These are phyloP conservation scores for Ceratobasidium sp. DNA, from an alignment of 1,284 basidiomycete genomes.

Conservation along the genomic window DNA sequence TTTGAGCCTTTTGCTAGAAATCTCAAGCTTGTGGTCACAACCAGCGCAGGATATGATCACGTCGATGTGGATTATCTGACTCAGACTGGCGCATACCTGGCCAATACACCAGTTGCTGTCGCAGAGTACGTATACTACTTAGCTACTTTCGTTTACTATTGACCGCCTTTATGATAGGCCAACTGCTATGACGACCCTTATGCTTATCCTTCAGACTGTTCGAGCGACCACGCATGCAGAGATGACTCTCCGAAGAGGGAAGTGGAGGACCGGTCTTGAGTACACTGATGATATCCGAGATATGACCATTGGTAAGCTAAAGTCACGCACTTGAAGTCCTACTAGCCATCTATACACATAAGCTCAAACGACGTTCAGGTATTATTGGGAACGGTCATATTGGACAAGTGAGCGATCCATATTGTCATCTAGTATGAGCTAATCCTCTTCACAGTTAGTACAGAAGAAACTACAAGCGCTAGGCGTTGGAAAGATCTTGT, in stretches of 20 bases:
- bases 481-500: slow-evolving; percentile 49
- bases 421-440: not conserved
- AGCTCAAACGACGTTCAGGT: slow-evolving; percentile 44
- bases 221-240: slow-evolving; percentile 49
- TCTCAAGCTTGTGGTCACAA: slow-evolving; percentile 48
- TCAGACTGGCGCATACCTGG: slow-evolving; percentile 46
- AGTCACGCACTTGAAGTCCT: not conserved
- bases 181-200: slow-evolving; percentile 48
- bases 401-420: slow-evolving; percentile 48
- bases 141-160: not conserved
- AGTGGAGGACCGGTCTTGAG: slow-evolving; percentile 47
- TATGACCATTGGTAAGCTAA: slow-evolving; percentile 12
- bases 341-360: slow-evolving; percentile 24
- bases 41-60: slow-evolving; percentile 50
- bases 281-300: slow-evolving; percentile 45
- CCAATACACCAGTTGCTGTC: slow-evolving; percentile 49
- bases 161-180: slow-evolving; percentile 19
- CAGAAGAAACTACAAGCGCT: slow-evolving; percentile 49
- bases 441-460: slow-evolving; percentile 41
- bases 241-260: slow-evolving; percentile 46
- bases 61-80: slow-evolving; percentile 50
- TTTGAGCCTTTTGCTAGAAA: slow-evolving; percentile 33
- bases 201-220: slow-evolving; percentile 48
- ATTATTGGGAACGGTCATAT: slow-evolving; percentile 51
- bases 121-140: slow-evolving; percentile 44